Base-by-base conservation (phyloP, 73 alveolate species). In the Symbiodinium pilosum region DNA sequence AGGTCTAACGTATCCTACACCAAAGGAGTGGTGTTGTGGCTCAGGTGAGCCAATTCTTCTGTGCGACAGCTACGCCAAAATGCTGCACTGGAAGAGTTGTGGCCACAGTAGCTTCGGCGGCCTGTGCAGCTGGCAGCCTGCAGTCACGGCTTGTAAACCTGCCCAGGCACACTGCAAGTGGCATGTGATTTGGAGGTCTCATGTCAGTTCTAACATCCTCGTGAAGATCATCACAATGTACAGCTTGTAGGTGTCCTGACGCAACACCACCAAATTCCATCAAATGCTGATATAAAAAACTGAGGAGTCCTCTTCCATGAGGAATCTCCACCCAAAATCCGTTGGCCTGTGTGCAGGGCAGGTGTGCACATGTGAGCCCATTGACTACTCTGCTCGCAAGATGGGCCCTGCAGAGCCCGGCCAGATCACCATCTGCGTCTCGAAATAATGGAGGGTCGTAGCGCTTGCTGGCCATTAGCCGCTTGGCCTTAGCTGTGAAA, bases 391-490 rank as follows among this genome's bases (percentile, higher is more conserved):
- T n/a, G n/a, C n/a, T n/a, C n/a, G n/a, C n/a, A 64, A 64, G 81
- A 32, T 28, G 30, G 38, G 12, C 20, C 41, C 81, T 34, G 39
- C 24, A 38, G 38, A 64, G 42, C 51, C 86, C 42, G 47, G 44
- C 88, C 88, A 14, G 2, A 42, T 81, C 88, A 39, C 88, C 88
- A 21, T 81, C 88, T 36, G 56, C 56, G 34, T 81, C 88, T 40
- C 88, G 51, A 39, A 38, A 81, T 38, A 41, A 26, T 20, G 88
- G 88, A 38, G 88, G 88, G 38, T 81, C 88, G 34, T 81, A 39
- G 54, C 88, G 88, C 88, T 81, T 81, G 88, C 54, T 34, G 88
- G 88, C 52, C 88, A 81, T 81, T 39, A 81, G 88, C 88, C 88
- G 51, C 88, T 39, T 81, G 9, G 88, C 88, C 88, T 81, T 39